A percentile compares a stretch with the other conserved stretches of the same genome.
These are phyloP conservation scores for Pichia cephalocereana DNA, from an alignment of 805 yeast genomes.

Conservation along the genomic window DNA sequence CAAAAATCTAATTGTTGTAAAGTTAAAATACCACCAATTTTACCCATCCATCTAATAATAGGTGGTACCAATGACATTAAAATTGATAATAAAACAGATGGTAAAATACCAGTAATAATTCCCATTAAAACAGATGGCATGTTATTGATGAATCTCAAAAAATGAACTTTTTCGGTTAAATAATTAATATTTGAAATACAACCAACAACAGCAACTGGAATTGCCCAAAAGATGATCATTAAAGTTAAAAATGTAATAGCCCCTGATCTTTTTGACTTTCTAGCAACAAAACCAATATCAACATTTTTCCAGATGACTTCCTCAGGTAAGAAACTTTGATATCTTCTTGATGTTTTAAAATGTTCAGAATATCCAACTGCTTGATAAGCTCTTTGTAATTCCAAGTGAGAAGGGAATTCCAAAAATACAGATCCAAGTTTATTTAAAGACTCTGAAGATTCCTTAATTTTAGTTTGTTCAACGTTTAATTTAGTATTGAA, in stretches of 20 bases:
- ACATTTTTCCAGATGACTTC: constrained; percentile 82
- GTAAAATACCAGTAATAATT: constrained; percentile 78
- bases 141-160: constrained; percentile 65
- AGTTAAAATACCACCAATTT: constrained; percentile 62
- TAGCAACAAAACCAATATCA: constrained; percentile 44
- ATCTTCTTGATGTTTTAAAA: constrained; percentile 37
- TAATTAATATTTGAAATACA: constrained; percentile 77
- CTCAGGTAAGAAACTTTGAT: constrained; percentile 64
- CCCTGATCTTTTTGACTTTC: constrained; percentile 45
- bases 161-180: constrained; percentile 61
- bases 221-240: constrained; percentile 83
- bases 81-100: constrained; percentile 69
- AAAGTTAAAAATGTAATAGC: constrained; percentile 58
- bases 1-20: constrained; percentile 64
- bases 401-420: constrained; percentile 76
- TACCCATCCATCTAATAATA: constrained; percentile 69
- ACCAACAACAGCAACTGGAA: constrained; percentile 98
- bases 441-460: constrained; percentile 37
- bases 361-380: constrained; percentile 50
- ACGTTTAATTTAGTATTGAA: constrained; percentile 56
- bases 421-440: constrained; percentile 64
- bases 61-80: constrained; percentile 86
- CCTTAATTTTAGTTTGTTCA: constrained; percentile 36
- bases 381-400: constrained; percentile 84
- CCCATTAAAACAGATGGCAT: constrained; percentile 69